phyloP scores from a whole-genome alignment of 1,284 basidiomycete genomes.

The Baeospora myosura region DNA sequence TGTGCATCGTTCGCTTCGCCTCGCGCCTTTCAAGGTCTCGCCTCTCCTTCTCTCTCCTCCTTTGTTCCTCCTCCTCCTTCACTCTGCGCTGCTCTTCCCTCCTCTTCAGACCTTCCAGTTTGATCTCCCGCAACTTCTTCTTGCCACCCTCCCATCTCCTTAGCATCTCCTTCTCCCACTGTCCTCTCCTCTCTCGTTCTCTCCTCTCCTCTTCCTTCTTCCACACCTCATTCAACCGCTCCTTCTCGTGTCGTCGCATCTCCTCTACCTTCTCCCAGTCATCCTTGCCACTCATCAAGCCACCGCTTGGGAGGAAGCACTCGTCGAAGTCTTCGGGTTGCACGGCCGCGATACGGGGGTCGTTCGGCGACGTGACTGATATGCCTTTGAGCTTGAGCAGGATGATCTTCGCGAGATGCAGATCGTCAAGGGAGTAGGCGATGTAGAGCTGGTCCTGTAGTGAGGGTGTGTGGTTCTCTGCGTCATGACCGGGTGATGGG shows the following conservation, averaged over 20 bases:
- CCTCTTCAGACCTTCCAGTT: conserved; percentile 25
- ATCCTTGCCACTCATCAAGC: conserved; percentile 40
- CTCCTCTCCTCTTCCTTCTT: conserved; percentile 34
- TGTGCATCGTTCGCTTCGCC: no score
- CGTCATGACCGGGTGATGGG: conserved; percentile 38
- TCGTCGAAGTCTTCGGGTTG: conserved; percentile 60
- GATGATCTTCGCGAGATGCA: conserved; percentile 56
- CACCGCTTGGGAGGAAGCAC: conserved; percentile 50
- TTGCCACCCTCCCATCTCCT: conserved; percentile 16
- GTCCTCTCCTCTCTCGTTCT: conserved; percentile 23
- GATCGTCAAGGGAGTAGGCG: conserved; percentile 59
- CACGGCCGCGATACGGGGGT: conserved; percentile 55
- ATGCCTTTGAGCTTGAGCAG: conserved; percentile 54
- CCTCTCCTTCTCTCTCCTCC: neutral
- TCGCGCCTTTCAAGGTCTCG: neutral
- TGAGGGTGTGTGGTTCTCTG: no score
- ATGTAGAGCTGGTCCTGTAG: conserved; percentile 58
- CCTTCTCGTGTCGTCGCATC: conserved; percentile 30
- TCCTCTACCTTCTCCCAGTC: conserved; percentile 33
- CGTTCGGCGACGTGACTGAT: conserved; percentile 47
- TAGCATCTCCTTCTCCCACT: conserved; percentile 6
- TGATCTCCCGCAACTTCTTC: conserved; percentile 23
- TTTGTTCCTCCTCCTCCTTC: conserved; percentile 13
- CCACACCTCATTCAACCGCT: conserved; percentile 31
- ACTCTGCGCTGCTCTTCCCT: conserved; percentile 18